Conservation (phyloP, 2,329 filamentous ascomycete species). For the Pseudogymnoascus sp. region DNA sequence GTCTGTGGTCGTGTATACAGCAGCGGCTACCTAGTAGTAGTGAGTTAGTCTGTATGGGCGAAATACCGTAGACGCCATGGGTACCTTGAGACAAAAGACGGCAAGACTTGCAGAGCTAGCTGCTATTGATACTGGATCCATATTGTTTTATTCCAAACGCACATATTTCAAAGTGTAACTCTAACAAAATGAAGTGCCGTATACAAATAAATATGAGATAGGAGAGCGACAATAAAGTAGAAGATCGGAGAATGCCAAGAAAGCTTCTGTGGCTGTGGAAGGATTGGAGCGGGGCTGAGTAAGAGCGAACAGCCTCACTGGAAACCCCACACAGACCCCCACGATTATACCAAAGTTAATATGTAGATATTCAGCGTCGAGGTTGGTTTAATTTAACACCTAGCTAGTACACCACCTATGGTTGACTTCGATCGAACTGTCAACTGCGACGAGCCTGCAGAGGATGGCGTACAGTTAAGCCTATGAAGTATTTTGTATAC, state of each 20-base stretch:
- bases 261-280: not conserved
- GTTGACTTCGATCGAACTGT: no score
- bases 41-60: not conserved
- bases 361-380: not conserved
- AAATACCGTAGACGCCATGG: not conserved
- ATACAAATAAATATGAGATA: not conserved
- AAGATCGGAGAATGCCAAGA: not conserved
- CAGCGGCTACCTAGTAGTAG: not conserved
- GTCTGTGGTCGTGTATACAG: not conserved
- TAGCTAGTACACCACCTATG: no score
- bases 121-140: not conserved
- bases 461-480: no score
- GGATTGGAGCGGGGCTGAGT: no score
- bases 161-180: not conserved
- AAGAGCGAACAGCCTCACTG: no score
- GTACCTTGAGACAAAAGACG: not conserved
- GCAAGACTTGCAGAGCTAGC: not conserved
- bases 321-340: not conserved
- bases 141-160: not conserved
- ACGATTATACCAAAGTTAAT: not conserved
- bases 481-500: no score
- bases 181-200: not conserved
- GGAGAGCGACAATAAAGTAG: not conserved
- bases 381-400: not conserved
- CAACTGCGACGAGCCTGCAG: no score